Evolutionary conservation across 345 rosid species (phyloP), one percentile per base, ranked within the genome.

Genomic region (Populus euphratica): DNA sequence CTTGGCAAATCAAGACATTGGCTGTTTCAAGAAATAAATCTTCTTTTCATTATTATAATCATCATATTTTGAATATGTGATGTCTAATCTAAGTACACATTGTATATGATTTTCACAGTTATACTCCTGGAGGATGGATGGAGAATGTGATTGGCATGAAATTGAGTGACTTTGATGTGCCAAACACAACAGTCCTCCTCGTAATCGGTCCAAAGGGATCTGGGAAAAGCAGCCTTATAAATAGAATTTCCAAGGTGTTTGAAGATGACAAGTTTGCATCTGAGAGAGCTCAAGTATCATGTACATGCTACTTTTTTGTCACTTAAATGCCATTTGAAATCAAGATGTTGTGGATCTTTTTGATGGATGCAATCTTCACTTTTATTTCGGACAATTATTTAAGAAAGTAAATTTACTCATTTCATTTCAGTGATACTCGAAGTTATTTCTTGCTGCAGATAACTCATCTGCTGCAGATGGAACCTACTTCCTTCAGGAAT

Each of bases 151-250:
- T 84, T 41, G 82, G 59, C 49, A 63, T 80, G 63, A 78, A 74
- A 33, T 75, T 70, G 62, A 64, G 75, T 9, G 87, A 84, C 75
- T 83, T 83, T 74, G 80, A 89, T 81, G 82, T 90, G 68, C 97
- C 94, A 50, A 65, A 82, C 77, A 84, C 84, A 10, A 91, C 90
- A 61, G 78, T 91, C 21, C 90, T 94, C 56, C 7, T 94, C 50
- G 69, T 94, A 44, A 72, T 94, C 80, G 98, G 98, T 73, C 91
- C 94, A 13, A 89, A 87, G 83, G 92, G 97, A 5, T 89, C 93
- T 1, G 98, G 98, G 72, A 92, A 94, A 81, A 94, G 97, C 87
- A 89, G 94, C 52, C 96, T 92, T 73, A 72, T 94, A 72, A 94
- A 94, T 73, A 86, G 72, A 80, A 91, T 94, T 77, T 86, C 94